Evolutionary conservation across 352 stramenopile genomes (phyloP).

Genomic region (Lagenidium sp.): DNA sequence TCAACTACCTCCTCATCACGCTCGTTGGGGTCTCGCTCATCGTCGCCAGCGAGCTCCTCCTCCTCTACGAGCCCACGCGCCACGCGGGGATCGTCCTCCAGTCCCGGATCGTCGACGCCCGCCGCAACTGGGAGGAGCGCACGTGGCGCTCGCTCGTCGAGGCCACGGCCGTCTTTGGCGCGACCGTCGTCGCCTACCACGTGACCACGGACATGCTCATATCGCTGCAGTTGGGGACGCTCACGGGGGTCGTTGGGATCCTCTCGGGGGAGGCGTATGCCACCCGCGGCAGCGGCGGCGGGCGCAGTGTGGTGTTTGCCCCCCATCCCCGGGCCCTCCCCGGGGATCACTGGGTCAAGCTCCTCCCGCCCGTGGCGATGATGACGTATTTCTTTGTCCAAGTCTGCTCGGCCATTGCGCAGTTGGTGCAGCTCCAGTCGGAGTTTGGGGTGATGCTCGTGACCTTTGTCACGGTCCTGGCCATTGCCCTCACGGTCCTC

Average conservation of each 20-base stretch:
- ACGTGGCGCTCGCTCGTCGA: constrained; percentile 51
- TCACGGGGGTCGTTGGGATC: constrained; percentile 48
- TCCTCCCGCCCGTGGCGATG: constrained; percentile 54
- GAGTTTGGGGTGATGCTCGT: constrained; percentile 28
- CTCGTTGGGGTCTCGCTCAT: constrained; percentile 69
- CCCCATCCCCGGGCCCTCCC: constrained; percentile 28
- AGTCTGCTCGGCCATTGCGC: constrained; percentile 33
- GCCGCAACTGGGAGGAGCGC: constrained; percentile 56
- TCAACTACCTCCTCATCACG: constrained; percentile 63
- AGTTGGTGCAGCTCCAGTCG: constrained; percentile 29
- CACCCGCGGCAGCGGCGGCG: too few species aligned
- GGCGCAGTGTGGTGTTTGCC: too few species aligned
- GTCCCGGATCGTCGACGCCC: constrained; percentile 55
- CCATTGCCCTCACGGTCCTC: constrained; percentile 33
- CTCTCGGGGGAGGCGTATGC: constrained; percentile 32
- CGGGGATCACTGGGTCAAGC: constrained; percentile 71
- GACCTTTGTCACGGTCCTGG: constrained; percentile 33
- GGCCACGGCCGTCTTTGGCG: constrained; percentile 38
- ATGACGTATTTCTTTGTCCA: constrained; percentile 50
- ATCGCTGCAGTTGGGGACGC: constrained; percentile 67
- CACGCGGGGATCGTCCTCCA: constrained; percentile 52
- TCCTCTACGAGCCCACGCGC: constrained; percentile 58
- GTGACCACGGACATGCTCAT: constrained; percentile 42
- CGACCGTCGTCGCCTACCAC: constrained; percentile 51
- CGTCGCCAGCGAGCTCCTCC: constrained; percentile 63